phyloP scores from a whole-genome alignment of 2,329 filamentous ascomycete species.

The Aspergillus uvarum region DNA sequence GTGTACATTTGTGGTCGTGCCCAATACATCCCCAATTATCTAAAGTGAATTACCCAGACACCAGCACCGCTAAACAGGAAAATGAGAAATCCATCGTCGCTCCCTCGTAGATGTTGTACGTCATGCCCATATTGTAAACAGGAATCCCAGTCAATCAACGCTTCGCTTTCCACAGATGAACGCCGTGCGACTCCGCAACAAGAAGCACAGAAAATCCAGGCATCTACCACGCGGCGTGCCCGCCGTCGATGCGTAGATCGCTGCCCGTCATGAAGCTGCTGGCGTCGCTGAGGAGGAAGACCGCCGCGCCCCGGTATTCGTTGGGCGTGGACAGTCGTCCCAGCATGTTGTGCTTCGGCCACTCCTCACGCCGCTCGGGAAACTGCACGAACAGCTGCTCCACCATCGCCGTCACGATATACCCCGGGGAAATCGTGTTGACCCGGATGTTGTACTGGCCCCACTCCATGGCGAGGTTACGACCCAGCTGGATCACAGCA shows the following conservation, averaged over 20 bases:
- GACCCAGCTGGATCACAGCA: conserved; percentile 48
- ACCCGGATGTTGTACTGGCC: conserved; percentile 50
- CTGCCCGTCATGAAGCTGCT: conserved; percentile 58
- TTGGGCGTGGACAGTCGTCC: conserved; percentile 64
- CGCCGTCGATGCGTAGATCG: conserved; percentile 56
- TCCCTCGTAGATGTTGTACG: no score
- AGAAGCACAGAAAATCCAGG: neutral
- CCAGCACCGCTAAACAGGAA: neutral
- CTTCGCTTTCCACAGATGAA: neutral
- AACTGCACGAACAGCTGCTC: conserved; percentile 55
- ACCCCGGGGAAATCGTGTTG: conserved; percentile 50
- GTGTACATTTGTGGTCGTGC: no score
- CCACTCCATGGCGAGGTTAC: conserved; percentile 52
- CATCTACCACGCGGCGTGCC: conserved; percentile 53
- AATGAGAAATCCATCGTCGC: neutral
- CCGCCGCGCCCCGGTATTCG: conserved; percentile 63
- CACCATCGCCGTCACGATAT: conserved; percentile 50
- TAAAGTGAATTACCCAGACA: neutral
- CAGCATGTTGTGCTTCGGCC: conserved; percentile 86
- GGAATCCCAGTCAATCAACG: neutral
- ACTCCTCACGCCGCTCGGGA: conserved; percentile 75
- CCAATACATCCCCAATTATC: no score
- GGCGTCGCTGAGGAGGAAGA: conserved; percentile 50
- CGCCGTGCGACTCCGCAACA: neutral
- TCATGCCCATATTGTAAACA: neutral